phyloP scores from a whole-genome alignment of 192 early-diverging fungal species.

The Coemansia sp. region DNA sequence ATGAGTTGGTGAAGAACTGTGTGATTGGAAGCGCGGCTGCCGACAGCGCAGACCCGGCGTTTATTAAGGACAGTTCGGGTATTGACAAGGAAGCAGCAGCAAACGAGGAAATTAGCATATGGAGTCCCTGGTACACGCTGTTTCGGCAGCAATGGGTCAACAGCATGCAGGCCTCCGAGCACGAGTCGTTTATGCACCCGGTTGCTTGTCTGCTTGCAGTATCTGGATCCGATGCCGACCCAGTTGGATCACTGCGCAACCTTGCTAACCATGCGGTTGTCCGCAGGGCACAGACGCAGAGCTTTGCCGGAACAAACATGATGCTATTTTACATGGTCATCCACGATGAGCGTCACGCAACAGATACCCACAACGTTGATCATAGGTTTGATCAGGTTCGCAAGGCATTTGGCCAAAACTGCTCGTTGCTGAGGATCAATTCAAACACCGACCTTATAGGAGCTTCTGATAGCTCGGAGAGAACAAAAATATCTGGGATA shows the following conservation, averaged over 20 bases:
- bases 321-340: slow-evolving; percentile 83
- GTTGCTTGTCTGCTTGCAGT: slow-evolving; percentile 74
- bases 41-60: slow-evolving; percentile 12
- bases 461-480: slow-evolving; percentile 13
- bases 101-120: slow-evolving; percentile 24
- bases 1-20: slow-evolving; percentile 21
- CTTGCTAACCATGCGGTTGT: slow-evolving; percentile 59
- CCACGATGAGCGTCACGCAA: slow-evolving; percentile 68
- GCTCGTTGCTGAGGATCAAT: slow-evolving; percentile 43
- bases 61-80: slow-evolving; percentile 14
- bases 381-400: slow-evolving; percentile 48
- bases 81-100: slow-evolving; percentile 16
- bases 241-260: slow-evolving; percentile 64
- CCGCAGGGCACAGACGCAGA: slow-evolving; percentile 61
- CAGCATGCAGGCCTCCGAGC: slow-evolving; percentile 73
- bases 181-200: slow-evolving; percentile 94
- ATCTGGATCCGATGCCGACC: slow-evolving; percentile 74
- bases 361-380: slow-evolving; percentile 40
- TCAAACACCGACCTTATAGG: slow-evolving; percentile 31
- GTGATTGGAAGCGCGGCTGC: slow-evolving; percentile 1
- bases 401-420: slow-evolving; percentile 47
- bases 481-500: slow-evolving; percentile 28
- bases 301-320: slow-evolving; percentile 77
- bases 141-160: slow-evolving; percentile 62
- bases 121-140: slow-evolving; percentile 81